Base-by-base conservation (phyloP, 2,329 filamentous ascomycete species). In the Alternaria triticina region DNA sequence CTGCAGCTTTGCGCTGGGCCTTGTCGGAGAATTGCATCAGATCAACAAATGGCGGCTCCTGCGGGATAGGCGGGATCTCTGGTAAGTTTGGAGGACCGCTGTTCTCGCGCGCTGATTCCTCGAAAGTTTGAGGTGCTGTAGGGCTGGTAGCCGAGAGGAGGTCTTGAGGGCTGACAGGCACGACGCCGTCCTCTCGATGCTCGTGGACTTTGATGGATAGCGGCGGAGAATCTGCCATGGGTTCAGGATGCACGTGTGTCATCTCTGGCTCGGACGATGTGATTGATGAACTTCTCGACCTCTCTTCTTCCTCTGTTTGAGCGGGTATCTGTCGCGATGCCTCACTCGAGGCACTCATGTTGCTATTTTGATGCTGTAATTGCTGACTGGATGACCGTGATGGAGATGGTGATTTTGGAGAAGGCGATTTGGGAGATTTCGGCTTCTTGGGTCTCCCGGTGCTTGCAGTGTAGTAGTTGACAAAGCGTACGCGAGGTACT, bases 381-480 rank as follows among this genome's bases (percentile, higher is more conserved):
- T 54, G 49, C 52, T 49, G 56, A 17, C 62, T 72, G 7, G 45
- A 20, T 12, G 72, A 62, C 2, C 61, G 64, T 1, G 71, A 70
- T 3, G 70, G 67, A 1, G 73, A 73, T 10, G 74, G 69, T 5
- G 71, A 74, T 25, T 74, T 75, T 2, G 68, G 66, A 6, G 72
- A 71, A 12, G 73, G 67, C 9, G 71, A 73, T 13, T 73, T 74
- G 23, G 80, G 79, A 70, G 91, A 75, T 62, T 81, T 81, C 6
- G 79, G 77, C 67, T 80, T 82, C 71, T 83, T 94, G 3, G 86
- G 85, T 62, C 88, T 85, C 4, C 94, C 94, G 10, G 91, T 90
- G 68, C 91, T 94, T n/a, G 91, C 87, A 1, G 94, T 97, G 76
- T 95, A 97, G 77, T 97, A 97, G 75, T 97, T 97, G 61, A 93